Conservation (phyloP, 2,329 filamentous ascomycete species). For the Rhynchosporium agropyri region DNA sequence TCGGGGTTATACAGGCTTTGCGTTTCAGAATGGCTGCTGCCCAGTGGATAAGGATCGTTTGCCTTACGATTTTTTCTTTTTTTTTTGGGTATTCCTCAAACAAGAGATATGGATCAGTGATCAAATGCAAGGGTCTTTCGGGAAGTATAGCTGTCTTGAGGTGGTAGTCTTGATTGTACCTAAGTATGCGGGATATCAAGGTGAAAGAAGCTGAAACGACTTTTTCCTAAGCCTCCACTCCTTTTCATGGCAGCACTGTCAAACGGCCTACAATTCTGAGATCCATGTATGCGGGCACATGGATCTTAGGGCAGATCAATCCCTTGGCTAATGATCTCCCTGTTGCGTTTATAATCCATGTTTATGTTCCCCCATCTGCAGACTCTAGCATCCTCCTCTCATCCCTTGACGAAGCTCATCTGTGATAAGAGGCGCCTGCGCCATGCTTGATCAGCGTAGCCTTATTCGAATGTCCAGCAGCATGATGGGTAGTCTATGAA, state of each 20-base stretch:
- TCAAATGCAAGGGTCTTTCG: constrained; percentile 25
- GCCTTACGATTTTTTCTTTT: constrained; percentile 21
- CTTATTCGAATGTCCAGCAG: neutral
- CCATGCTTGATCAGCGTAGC: constrained; percentile 12
- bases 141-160: constrained; percentile 24
- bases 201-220: constrained; percentile 16
- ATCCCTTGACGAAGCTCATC: constrained; percentile 6
- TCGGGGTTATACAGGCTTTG: constrained; percentile 8
- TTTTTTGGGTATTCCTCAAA: constrained; percentile 21
- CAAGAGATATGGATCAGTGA: constrained; percentile 18
- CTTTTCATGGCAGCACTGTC: neutral
- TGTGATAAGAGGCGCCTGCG: constrained; percentile 15
- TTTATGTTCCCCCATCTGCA: constrained; percentile 14
- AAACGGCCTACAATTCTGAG: constrained; percentile 10
- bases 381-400: neutral
- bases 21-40: neutral
- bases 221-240: neutral
- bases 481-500: constrained; percentile 3
- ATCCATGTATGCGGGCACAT: constrained; percentile 1
- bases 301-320: constrained; percentile 14
- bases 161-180: neutral
- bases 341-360: constrained; percentile 4
- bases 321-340: constrained; percentile 4
- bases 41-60: constrained; percentile 14
- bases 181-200: neutral